Base-by-base conservation (phyloP, 2,329 filamentous ascomycete genomes). In the Aphanocladium album region DNA sequence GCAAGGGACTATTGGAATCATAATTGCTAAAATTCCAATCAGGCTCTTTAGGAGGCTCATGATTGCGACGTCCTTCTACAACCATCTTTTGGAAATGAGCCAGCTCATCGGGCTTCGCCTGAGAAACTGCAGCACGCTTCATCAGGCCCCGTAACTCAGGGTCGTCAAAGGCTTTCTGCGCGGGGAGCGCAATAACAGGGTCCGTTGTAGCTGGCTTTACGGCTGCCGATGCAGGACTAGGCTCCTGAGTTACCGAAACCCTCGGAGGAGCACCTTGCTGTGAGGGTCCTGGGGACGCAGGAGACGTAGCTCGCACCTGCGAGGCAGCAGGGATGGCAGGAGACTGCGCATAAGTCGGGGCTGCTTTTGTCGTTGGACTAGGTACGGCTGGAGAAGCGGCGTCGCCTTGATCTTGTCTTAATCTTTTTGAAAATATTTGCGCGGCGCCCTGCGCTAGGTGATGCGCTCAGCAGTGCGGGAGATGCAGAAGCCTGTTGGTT, bases 81-180 rank as follows among this genome's bases (percentile, higher is more conserved):
- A 95, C 93, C 46, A 95, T 90, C 53, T 81, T 82, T 70, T 95
- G 90, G 66, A 95, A 95, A 63, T 87, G 84, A 51, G 85, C 85
- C 14, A 95, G 76, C 70, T 95, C 89, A 16, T 86, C 83, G 41
- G 85, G 82, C 14, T 83, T 85, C 0, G 90, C 90, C 65, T 88
- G 83, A 1, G 90, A 90, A 30, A 87, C 86, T 0, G 90, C 90
- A 0, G 95, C 90, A 58, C 90, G 85, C 71, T 91, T 91, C 90
- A 95, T 95, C 0, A 95, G 78, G 39, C 88, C 86, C 61, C 91
- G 87, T 11, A 95, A 77, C 60, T 88, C 81, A 0, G 86, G 82
- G 69, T 95, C 89, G 27, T 84, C 85, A 0, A 88, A 89, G 7
- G 90, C 90, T 64, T 85, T 85, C 67, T 90, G 88, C 0, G 90